Evolutionary conservation across 208 protist species (phyloP).

Genomic region (Wallacemonas collosoma): DNA sequence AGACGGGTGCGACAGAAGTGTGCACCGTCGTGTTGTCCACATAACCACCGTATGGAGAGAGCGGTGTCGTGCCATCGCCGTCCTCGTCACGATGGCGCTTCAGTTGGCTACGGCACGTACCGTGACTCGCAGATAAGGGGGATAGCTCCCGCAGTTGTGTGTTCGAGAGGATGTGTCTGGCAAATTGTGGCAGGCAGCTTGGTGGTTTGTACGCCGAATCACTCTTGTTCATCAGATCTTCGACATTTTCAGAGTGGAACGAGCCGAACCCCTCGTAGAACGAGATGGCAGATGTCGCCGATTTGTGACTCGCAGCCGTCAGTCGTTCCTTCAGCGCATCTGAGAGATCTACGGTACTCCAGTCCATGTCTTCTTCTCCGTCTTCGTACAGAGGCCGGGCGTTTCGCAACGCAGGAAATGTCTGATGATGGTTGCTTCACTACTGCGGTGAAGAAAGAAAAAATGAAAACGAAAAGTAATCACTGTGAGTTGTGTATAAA

Average conservation of each 20-base stretch:
- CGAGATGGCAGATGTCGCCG: conserved; percentile 33
- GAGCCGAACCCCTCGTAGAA: conserved; percentile 90
- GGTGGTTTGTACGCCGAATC: conserved; percentile 60
- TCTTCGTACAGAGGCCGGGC: too few species aligned
- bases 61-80: not conserved
- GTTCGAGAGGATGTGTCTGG: conserved; percentile 36
- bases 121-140: not conserved
- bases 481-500: not conserved
- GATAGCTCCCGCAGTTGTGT: not conserved
- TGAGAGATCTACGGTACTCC: conserved; percentile 35
- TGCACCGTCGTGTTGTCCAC: not conserved
- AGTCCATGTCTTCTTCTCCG: conserved; percentile 23
- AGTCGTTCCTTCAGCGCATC: conserved; percentile 32
- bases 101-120: not conserved
- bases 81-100: conserved; percentile 4
- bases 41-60: not conserved
- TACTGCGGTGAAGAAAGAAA: not conserved
- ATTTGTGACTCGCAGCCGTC: conserved; percentile 18
- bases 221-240: conserved; percentile 64
- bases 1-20: not conserved
- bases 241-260: conserved; percentile 92
- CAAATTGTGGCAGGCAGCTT: conserved; percentile 40
- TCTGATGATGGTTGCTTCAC: too few species aligned
- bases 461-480: conserved; percentile 7
- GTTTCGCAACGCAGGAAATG: too few species aligned